These are phyloP conservation scores for Dictyostelium capitatum DNA, from an alignment of 78 protist genomes.

Conservation along the genomic window DNA sequence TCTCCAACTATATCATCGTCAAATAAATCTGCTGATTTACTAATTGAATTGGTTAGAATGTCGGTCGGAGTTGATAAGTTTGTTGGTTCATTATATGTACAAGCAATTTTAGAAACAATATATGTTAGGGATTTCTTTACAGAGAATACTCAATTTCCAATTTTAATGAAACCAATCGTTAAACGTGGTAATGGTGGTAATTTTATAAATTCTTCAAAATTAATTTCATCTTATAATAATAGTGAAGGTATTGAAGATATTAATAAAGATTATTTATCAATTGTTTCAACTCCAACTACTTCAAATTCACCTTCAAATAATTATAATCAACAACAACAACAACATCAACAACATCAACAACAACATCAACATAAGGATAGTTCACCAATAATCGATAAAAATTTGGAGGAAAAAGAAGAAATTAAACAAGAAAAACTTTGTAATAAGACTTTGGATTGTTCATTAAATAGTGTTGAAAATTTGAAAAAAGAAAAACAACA, in stretches of 20 bases:
- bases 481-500: background rate
- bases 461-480: background rate
- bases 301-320: background rate
- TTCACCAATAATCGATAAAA: background rate
- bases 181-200: background rate
- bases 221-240: background rate
- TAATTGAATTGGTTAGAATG: constrained; percentile 44
- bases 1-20: background rate
- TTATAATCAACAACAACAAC: too few species aligned
- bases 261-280: constrained; percentile 6
- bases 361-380: background rate
- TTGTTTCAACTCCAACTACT: background rate
- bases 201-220: background rate
- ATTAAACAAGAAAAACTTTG: background rate
- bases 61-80: constrained; percentile 34
- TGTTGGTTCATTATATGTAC: constrained; percentile 50
- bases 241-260: constrained; percentile 4
- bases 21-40: constrained; percentile 17
- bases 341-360: too few species aligned
- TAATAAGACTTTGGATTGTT: constrained; percentile 9
- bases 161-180: constrained; percentile 47
- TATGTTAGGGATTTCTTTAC: constrained; percentile 52
- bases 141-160: constrained; percentile 47
- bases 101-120: constrained; percentile 57
- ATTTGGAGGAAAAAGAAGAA: constrained; percentile 18